Evolutionary conservation across 2,329 filamentous ascomycete genomes (phyloP).

Genomic region (Diaporthe sp.): DNA sequence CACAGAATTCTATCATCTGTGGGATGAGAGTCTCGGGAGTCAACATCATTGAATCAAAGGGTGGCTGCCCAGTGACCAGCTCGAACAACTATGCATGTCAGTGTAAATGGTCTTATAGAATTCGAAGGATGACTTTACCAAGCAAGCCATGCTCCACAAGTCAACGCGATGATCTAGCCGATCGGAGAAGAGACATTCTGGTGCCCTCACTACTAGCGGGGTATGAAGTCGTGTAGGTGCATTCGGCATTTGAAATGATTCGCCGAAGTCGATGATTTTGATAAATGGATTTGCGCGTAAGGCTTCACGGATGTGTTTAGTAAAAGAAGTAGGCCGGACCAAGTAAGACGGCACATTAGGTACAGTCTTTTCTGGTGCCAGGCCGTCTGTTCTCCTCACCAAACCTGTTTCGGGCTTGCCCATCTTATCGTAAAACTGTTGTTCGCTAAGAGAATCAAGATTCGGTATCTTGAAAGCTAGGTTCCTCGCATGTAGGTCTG

Average conservation of each 20-base stretch:
- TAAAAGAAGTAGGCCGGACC: not conserved
- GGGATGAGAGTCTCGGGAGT: not conserved
- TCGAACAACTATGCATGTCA: not conserved
- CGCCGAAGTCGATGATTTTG: constrained; percentile 8
- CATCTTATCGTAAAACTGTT: not conserved
- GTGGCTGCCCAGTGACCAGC: constrained; percentile 4
- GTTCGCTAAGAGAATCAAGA: not conserved
- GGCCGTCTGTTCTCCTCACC: not conserved
- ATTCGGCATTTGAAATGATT: constrained; percentile 1
- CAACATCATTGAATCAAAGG: not conserved
- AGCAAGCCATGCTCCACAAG: constrained; percentile 18
- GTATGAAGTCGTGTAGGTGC: not conserved
- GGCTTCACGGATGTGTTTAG: not conserved
- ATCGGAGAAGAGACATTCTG: not conserved
- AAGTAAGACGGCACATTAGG: not conserved
- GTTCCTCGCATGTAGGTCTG: not conserved
- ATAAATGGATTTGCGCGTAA: not conserved
- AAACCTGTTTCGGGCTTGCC: not conserved
- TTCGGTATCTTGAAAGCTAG: constrained; percentile 16
- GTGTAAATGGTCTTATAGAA: not conserved
- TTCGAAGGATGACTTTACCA: not conserved
- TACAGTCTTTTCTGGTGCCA: not conserved
- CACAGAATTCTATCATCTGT: not conserved
- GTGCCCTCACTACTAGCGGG: constrained; percentile 9
- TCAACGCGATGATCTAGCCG: not conserved